These are phyloP conservation scores for Parathielavia hyrcaniae DNA, from an alignment of 495 filamentous ascomycete genomes.

Conservation along the genomic window DNA sequence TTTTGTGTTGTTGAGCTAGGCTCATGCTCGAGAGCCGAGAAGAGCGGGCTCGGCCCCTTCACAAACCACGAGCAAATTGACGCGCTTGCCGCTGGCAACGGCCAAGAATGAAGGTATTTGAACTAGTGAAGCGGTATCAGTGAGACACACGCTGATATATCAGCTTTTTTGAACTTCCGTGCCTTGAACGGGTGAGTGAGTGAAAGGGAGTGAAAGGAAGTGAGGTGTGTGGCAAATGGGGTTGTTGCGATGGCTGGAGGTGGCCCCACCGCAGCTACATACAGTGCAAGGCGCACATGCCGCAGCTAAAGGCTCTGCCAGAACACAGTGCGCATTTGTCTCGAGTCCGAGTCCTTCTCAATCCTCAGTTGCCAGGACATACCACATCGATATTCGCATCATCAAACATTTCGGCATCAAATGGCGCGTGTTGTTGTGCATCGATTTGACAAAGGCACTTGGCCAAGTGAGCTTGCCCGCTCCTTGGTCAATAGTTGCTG, in stretches of 20 bases:
- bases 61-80: background rate
- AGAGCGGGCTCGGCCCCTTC: background rate
- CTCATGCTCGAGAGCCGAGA: background rate
- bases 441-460: too few relatives aligned
- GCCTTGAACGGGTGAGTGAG: background rate
- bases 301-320: background rate
- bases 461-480: too few relatives aligned
- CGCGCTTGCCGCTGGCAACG: background rate
- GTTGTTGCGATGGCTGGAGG: background rate
- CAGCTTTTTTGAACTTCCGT: background rate
- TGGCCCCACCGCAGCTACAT: background rate
- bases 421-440: too few relatives aligned
- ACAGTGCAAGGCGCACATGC: background rate
- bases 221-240: slow-evolving; percentile 12
- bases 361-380: background rate
- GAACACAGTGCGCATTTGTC: background rate
- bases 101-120: background rate
- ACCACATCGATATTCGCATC: background rate
- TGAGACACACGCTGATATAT: background rate
- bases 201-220: background rate
- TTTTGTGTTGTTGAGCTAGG: background rate
- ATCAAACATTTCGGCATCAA: background rate
- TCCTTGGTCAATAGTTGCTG: too few relatives aligned
- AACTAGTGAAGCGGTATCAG: background rate
- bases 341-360: background rate